Conservation (phyloP, 2,329 filamentous ascomycete genomes). For the Calonectria ilicicola region DNA sequence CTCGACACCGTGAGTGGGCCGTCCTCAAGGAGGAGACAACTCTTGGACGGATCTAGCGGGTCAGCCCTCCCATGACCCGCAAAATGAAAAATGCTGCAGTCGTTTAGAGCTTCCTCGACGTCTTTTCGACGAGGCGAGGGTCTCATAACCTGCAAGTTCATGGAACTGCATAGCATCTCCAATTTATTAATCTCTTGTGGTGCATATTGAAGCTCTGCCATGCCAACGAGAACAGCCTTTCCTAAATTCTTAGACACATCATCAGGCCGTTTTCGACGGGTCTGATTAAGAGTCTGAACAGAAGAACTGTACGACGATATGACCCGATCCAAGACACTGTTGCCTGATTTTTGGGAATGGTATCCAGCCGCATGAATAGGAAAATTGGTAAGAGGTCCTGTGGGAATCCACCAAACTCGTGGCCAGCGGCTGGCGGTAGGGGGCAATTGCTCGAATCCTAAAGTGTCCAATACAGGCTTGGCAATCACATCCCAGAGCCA, state of each 20-base stretch:
- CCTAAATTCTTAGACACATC: background rate
- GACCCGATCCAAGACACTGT: background rate
- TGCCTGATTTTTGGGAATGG: background rate
- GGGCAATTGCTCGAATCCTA: background rate
- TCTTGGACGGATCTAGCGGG: background rate
- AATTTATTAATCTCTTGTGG: background rate
- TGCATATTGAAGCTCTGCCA: background rate
- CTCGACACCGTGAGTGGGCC: background rate
- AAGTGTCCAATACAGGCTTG: background rate
- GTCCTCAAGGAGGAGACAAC: background rate
- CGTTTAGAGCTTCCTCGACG: background rate
- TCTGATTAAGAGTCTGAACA: background rate
- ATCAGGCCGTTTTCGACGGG: background rate
- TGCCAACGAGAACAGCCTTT: background rate
- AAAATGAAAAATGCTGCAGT: background rate
- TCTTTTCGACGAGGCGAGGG: background rate
- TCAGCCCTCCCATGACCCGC: background rate
- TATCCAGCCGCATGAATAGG: background rate
- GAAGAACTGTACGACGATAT: background rate
- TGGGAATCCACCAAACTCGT: slow-evolving; percentile 9
- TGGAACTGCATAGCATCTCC: background rate
- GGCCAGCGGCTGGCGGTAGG: background rate
- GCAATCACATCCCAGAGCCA: background rate
- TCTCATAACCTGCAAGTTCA: background rate
- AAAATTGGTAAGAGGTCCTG: background rate